These are phyloP conservation scores for Leccinum pachyderme DNA, from an alignment of 1,284 basidiomycete species.

Conservation along the genomic window DNA sequence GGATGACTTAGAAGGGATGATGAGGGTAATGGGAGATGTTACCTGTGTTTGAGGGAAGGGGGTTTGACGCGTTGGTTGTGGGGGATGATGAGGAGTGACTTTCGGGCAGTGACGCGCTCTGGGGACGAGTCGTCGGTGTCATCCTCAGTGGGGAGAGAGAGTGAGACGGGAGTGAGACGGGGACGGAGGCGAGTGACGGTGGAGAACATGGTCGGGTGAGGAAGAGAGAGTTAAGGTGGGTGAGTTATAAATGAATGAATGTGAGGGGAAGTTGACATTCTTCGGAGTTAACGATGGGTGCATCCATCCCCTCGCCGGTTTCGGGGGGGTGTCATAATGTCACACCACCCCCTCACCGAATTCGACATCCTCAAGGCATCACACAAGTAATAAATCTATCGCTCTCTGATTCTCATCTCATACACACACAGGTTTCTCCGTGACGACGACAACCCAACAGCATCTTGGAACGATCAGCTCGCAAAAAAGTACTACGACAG, in stretches of 20 bases:
- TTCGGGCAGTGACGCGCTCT: background rate
- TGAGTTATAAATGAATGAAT: constrained; percentile 10
- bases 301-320: background rate
- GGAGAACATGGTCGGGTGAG: constrained; percentile 9
- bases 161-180: constrained; percentile 7
- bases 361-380: constrained; percentile 66
- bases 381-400: constrained; percentile 48
- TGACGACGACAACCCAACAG: constrained; percentile 49
- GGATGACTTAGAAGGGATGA: constrained; percentile 11
- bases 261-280: background rate
- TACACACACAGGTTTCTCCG: constrained; percentile 71
- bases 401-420: background rate
- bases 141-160: constrained; percentile 11
- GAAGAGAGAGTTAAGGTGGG: background rate
- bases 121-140: constrained; percentile 30
- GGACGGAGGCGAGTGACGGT: constrained; percentile 16
- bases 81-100: background rate
- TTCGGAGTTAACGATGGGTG: background rate
- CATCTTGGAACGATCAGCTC: constrained; percentile 76
- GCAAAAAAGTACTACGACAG: constrained; percentile 85
- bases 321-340: background rate
- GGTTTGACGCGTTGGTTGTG: background rate
- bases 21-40: background rate
- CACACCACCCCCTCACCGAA: constrained; percentile 39
- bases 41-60: constrained; percentile 14